phyloP scores from a whole-genome alignment of 2,329 filamentous ascomycete genomes.

The Bimuria novae-zelandiae region DNA sequence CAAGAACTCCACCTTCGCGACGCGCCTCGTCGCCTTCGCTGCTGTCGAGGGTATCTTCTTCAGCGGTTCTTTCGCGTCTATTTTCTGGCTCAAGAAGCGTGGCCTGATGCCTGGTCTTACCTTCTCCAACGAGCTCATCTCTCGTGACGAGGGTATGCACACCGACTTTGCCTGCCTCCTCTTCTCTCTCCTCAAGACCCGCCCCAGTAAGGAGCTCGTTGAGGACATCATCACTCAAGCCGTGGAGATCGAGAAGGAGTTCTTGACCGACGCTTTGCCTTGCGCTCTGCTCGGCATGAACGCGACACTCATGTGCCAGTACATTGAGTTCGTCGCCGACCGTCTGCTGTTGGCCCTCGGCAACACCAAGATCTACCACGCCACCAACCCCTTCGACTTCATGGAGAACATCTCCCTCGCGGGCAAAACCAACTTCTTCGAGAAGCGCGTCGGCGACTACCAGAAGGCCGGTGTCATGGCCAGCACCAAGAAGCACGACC shows the following conservation, averaged over 20 bases:
- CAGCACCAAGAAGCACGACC: conserved; percentile 75
- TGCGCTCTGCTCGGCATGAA: conserved; percentile 97
- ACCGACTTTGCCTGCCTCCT: conserved; percentile 98
- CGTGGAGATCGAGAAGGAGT: conserved; percentile 94
- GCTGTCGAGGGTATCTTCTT: conserved; percentile 99
- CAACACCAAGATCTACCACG: conserved; percentile 91
- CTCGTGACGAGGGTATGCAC: conserved; percentile 98
- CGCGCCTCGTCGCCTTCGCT: conserved; percentile 94
- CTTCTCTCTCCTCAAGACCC: conserved; percentile 95
- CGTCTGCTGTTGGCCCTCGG: conserved; percentile 90
- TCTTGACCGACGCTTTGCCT: conserved; percentile 93
- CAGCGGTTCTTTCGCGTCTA: conserved; percentile 95
- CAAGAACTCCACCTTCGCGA: conserved; percentile 90
- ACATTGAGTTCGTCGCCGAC: conserved; percentile 99
- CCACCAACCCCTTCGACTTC: conserved; percentile 97
- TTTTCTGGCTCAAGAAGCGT: conserved; percentile 99
- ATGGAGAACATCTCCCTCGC: conserved; percentile 99
- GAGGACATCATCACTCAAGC: conserved; percentile 91
- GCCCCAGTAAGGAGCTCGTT: conserved; percentile 80
- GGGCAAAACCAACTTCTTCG: conserved; percentile 99
- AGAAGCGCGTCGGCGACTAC: conserved; percentile 99
- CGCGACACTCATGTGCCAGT: conserved; percentile 95
- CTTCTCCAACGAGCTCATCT: conserved; percentile 99
- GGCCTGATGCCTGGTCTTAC: conserved; percentile 97
- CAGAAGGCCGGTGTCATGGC: conserved; percentile 99